phyloP scores from a whole-genome alignment of 2,329 filamentous ascomycete genomes.

The Nemania sp. region DNA sequence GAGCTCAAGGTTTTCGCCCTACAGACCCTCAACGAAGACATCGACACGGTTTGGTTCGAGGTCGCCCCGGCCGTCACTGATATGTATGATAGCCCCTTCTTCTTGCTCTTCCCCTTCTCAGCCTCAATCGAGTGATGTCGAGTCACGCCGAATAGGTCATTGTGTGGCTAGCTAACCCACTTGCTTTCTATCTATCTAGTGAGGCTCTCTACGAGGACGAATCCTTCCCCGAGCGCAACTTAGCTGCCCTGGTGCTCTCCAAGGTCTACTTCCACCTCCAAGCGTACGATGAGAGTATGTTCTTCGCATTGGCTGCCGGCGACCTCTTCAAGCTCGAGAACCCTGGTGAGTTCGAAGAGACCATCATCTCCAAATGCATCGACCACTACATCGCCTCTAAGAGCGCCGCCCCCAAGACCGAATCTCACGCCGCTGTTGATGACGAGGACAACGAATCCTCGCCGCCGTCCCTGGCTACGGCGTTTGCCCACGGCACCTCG shows the following conservation, averaged over 20 bases:
- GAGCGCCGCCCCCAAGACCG: conserved; percentile 67
- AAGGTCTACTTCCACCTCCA: conserved; percentile 99
- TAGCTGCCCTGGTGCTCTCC: conserved; percentile 92
- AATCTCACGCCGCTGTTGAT: conserved; percentile 61
- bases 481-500: conserved; percentile 74
- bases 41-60: conserved; percentile 97
- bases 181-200: conserved; percentile 61
- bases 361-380: conserved; percentile 97
- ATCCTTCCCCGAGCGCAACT: conserved; percentile 89
- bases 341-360: conserved; percentile 96
- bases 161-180: conserved; percentile 28
- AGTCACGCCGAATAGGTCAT: neutral
- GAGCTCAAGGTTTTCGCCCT: conserved; percentile 96
- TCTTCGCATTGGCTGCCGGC: conserved; percentile 93
- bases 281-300: conserved; percentile 99
- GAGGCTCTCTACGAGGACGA: conserved; percentile 98
- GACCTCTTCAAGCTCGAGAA: conserved; percentile 94
- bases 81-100: conserved; percentile 71
- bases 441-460: conserved; percentile 53
- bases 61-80: conserved; percentile 91
- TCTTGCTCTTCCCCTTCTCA: neutral
- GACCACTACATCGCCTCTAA: conserved; percentile 93
- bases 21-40: conserved; percentile 94
- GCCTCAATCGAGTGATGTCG: too few species aligned
- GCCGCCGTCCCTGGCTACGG: conserved; percentile 79